Evolutionary conservation across 2,329 filamentous ascomycete genomes (phyloP).

Genomic region (Calonectria crousiana): DNA sequence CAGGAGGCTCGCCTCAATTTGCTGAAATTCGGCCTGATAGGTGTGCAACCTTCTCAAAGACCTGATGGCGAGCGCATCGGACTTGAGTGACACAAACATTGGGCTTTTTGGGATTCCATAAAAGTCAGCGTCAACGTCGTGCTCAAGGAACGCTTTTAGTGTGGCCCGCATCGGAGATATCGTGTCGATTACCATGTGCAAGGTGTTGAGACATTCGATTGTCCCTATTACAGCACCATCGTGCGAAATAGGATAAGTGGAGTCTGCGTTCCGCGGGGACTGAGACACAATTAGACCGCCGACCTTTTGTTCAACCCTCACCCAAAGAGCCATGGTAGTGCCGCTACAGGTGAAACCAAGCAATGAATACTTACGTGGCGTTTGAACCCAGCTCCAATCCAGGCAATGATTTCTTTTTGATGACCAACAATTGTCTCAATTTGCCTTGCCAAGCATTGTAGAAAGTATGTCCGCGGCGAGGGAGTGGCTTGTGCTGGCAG

Average conservation of each 20-base stretch:
- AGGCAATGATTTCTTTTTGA: neutral
- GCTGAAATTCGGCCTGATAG: neutral
- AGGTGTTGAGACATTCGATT: neutral
- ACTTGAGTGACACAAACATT: slow-evolving; percentile 13
- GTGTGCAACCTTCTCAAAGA: neutral
- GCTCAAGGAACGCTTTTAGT: neutral
- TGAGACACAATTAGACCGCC: neutral
- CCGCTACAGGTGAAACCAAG: neutral
- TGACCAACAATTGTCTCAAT: neutral
- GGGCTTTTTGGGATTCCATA: slow-evolving; percentile 14
- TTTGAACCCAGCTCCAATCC: slow-evolving; percentile 1
- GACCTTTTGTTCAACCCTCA: neutral
- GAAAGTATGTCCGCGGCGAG: slow-evolving; percentile 23
- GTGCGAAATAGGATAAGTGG: neutral
- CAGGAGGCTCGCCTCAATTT: neutral
- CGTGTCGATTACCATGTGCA: neutral
- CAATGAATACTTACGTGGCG: slow-evolving; percentile 15
- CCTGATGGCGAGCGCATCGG: neutral
- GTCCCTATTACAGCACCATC: neutral
- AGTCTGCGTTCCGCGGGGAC: neutral
- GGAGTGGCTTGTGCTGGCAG: rapidly evolving
- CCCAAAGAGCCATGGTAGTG: neutral
- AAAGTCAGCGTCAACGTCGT: neutral
- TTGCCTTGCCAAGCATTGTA: neutral
- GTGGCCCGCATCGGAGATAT: neutral